phyloP scores from a whole-genome alignment of 768 basidiomycete genomes.

The Leccinum variicolor region DNA sequence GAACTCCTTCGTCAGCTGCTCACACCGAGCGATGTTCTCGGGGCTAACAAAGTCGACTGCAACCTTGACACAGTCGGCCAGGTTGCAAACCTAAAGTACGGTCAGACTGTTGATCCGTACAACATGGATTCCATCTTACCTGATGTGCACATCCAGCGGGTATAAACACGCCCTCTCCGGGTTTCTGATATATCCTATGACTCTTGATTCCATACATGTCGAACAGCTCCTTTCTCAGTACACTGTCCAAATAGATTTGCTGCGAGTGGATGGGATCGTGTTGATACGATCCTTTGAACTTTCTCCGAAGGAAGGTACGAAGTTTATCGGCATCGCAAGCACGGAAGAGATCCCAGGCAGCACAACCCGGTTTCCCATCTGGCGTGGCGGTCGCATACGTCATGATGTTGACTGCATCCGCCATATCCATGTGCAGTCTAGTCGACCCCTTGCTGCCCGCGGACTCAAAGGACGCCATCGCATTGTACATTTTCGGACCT shows the following conservation, averaged over 20 bases:
- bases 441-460: conserved; percentile 81
- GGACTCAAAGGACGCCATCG: conserved; percentile 67
- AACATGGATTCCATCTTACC: conserved; percentile 39
- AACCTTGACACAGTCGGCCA: conserved; percentile 95
- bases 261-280: conserved; percentile 92
- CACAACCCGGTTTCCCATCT: conserved; percentile 66
- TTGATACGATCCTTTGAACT: conserved; percentile 51
- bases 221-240: conserved; percentile 62
- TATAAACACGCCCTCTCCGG: conserved; percentile 92
- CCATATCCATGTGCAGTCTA: conserved; percentile 91
- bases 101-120: background rate
- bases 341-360: conserved; percentile 89
- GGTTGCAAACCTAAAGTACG: conserved; percentile 71
- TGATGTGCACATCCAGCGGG: conserved; percentile 93
- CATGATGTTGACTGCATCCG: conserved; percentile 92
- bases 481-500: conserved; percentile 97
- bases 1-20: conserved; percentile 83
- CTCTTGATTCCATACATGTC: conserved; percentile 69
- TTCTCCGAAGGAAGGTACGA: conserved; percentile 66
- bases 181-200: conserved; percentile 83
- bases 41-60: conserved; percentile 94
- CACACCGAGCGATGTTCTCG: conserved; percentile 86
- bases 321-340: conserved; percentile 79
- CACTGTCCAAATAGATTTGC: conserved; percentile 76
- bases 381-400: conserved; percentile 59